Evolutionary conservation across 78 protist genomes (phyloP).

Genomic region (Pigoraptor vietnamica): DNA sequence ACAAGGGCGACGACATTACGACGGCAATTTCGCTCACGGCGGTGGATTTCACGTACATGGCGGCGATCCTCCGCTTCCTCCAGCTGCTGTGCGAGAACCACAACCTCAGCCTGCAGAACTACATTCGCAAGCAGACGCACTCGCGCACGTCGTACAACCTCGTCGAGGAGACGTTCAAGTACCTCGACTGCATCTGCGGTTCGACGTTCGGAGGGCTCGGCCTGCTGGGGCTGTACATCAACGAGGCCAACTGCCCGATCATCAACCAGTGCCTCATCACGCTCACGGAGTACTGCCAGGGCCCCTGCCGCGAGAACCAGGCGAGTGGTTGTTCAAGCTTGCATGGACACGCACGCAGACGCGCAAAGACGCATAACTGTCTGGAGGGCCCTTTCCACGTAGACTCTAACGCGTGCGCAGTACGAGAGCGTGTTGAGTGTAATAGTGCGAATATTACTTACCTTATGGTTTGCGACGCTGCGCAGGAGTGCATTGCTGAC

Average conservation of each 20-base stretch:
- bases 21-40: not conserved
- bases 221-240: not conserved
- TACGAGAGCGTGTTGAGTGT: too few relatives aligned
- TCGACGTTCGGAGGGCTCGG: not conserved
- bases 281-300: constrained; percentile 67
- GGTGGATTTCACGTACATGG: not conserved
- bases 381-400: too few relatives aligned
- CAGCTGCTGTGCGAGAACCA: constrained; percentile 51
- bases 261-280: constrained; percentile 28
- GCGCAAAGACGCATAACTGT: too few relatives aligned
- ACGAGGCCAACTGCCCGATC: not conserved
- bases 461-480: not conserved
- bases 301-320: constrained; percentile 60
- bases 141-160: constrained; percentile 8
- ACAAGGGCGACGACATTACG: not conserved
- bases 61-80: constrained; percentile 20
- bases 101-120: constrained; percentile 21
- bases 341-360: too few relatives aligned
- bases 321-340: not conserved
- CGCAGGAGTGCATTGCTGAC: not conserved
- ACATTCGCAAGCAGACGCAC: not conserved
- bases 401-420: too few relatives aligned
- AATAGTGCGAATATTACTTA: too few relatives aligned
- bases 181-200: constrained; percentile 22
- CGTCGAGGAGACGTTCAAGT: constrained; percentile 8